A percentile compares a stretch with the other conserved stretches of the same genome.
phyloP scores from a whole-genome alignment of 305 asterid genomes.

The Solanum hybrid region DNA sequence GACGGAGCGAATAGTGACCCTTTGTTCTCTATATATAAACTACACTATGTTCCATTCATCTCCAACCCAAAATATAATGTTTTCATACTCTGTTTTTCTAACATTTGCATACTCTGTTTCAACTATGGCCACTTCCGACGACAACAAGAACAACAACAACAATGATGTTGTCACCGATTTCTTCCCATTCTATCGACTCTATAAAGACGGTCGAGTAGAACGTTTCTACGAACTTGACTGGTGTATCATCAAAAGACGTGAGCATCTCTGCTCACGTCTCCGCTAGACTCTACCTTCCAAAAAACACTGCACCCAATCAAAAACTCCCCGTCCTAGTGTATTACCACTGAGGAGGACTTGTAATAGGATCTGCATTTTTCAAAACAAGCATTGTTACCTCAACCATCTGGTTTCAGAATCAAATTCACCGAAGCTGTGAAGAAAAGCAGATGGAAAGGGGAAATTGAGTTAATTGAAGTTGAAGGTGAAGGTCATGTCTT shows the following conservation, averaged over 20 bases:
- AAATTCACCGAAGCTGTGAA: conserved; percentile 14
- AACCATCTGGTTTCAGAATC: not conserved
- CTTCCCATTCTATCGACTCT: conserved; percentile 27
- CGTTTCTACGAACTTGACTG: conserved; percentile 18
- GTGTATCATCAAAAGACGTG: conserved; percentile 38
- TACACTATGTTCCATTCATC: not conserved
- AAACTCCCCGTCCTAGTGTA: conserved; percentile 36
- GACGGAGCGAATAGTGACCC: not conserved
- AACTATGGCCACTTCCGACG: not conserved
- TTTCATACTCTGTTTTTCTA: not conserved
- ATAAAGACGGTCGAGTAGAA: conserved; percentile 42
- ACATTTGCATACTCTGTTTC: not conserved
- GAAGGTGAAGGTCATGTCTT: conserved; percentile 36
- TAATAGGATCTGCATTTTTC: conserved; percentile 36
- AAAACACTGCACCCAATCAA: not conserved
- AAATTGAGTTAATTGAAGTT: conserved; percentile 22
- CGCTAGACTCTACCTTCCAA: conserved; percentile 44
- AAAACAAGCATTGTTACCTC: conserved; percentile 8
- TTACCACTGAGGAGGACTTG: conserved; percentile 45
- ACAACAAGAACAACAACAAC: not conserved
- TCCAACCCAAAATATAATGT: not conserved
- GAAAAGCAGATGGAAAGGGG: conserved; percentile 36
- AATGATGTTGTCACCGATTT: conserved; percentile 26
- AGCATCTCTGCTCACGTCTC: conserved; percentile 13
- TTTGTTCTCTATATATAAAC: not conserved